Conservation (phyloP, 345 rosid genomes). For the Citrus inodora region DNA sequence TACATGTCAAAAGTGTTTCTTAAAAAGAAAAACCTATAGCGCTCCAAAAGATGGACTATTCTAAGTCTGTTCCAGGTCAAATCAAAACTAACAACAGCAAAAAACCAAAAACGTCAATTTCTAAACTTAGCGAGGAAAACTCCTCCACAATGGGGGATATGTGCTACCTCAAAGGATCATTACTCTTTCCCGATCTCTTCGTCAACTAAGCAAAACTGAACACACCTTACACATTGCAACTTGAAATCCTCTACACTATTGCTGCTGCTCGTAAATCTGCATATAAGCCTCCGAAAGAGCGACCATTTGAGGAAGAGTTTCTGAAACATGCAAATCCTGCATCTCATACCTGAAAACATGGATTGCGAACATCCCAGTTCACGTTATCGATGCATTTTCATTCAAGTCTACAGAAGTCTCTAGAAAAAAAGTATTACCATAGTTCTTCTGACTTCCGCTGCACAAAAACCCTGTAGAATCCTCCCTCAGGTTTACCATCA, state of each 20-base stretch:
- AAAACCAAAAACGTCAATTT: not conserved
- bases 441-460: conserved; percentile 93
- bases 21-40: not conserved
- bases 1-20: not conserved
- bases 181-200: not conserved
- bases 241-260: not conserved
- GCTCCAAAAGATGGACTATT: not conserved
- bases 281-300: conserved; percentile 91
- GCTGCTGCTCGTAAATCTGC: conserved; percentile 96
- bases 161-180: not conserved
- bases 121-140: not conserved
- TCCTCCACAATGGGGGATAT: not conserved
- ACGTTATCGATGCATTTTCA: not conserved
- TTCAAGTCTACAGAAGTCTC: not conserved
- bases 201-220: not conserved
- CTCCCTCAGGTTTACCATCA: conserved; percentile 95
- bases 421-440: conserved; percentile 43
- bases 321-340: conserved; percentile 97
- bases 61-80: not conserved
- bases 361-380: not conserved
- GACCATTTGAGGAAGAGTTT: conserved; percentile 98
- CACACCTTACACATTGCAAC: not conserved
- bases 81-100: not conserved
- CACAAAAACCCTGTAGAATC: conserved; percentile 90
- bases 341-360: conserved; percentile 82